phyloP scores from a whole-genome alignment of 176 grass and related monocot species.

The Cenchrus fungigraminus region DNA sequence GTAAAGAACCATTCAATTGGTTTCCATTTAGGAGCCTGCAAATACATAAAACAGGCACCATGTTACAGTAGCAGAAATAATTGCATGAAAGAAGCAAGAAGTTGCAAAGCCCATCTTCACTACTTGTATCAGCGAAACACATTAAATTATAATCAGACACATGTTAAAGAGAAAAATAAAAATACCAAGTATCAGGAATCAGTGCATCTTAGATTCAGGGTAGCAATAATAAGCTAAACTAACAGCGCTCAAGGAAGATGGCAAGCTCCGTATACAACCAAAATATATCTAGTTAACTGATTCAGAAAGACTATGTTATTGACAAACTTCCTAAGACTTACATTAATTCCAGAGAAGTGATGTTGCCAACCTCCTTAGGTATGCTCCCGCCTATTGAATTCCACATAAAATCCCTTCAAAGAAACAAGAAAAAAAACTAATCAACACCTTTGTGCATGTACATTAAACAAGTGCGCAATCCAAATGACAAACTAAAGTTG shows the following conservation, averaged over 20 bases:
- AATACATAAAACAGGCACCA: not conserved
- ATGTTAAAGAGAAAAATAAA: not conserved
- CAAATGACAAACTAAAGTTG: slow-evolving; percentile 22
- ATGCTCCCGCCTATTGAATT: slow-evolving; percentile 64
- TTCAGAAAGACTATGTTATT: not conserved
- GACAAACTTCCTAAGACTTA: slow-evolving; percentile 45
- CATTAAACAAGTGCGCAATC: slow-evolving; percentile 14
- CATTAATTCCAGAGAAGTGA: slow-evolving; percentile 72
- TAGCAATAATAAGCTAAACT: not conserved
- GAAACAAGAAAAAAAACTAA: not conserved
- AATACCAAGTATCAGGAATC: not conserved
- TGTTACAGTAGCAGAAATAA: slow-evolving; percentile 16
- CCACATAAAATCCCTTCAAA: slow-evolving; percentile 91
- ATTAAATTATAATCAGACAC: slow-evolving; percentile 14
- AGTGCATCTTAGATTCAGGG: not conserved
- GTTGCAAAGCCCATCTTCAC: not conserved
- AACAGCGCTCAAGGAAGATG: not conserved
- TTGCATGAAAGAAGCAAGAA: slow-evolving; percentile 1
- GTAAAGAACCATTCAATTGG: slow-evolving; percentile 72
- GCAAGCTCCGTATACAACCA: slow-evolving; percentile 7
- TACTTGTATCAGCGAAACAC: slow-evolving; percentile 21
- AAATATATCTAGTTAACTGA: slow-evolving; percentile 15
- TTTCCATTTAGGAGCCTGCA: slow-evolving; percentile 94
- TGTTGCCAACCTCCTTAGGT: slow-evolving; percentile 70
- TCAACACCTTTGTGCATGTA: slow-evolving; percentile 8